Conservation (phyloP, 768 basidiomycete species). For the Lactarius trivialis region DNA sequence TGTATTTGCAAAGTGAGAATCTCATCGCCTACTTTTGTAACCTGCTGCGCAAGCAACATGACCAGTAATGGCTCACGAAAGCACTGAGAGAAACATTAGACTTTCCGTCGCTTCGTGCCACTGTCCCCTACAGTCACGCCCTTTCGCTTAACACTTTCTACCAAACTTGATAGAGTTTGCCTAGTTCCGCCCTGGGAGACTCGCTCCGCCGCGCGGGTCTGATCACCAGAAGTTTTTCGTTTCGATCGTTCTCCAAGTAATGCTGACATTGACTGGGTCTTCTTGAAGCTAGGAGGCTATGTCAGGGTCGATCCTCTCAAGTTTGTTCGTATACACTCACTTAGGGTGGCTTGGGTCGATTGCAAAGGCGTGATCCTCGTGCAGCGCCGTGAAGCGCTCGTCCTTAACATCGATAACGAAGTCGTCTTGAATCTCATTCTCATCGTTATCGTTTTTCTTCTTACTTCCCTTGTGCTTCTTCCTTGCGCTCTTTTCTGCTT, state of each 20-base stretch:
- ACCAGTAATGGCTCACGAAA: not conserved
- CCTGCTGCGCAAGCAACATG: not conserved
- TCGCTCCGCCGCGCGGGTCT: not conserved
- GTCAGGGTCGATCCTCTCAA: not conserved
- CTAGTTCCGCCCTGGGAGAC: not conserved
- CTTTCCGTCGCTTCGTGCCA: conserved; percentile 32
- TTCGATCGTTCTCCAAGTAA: conserved; percentile 80
- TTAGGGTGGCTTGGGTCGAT: conserved; percentile 95
- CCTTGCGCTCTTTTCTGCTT: conserved; percentile 68
- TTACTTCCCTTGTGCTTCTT: conserved; percentile 36
- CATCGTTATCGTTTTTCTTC: conserved; percentile 43
- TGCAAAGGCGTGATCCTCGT: conserved; percentile 87
- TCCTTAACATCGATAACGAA: conserved; percentile 84
- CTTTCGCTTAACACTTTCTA: conserved; percentile 86
- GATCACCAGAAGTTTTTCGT: conserved; percentile 34
- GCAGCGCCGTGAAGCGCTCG: conserved; percentile 78
- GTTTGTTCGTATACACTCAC: conserved; percentile 43
- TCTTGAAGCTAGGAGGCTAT: conserved; percentile 63
- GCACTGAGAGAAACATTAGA: not conserved
- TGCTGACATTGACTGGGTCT: conserved; percentile 84
- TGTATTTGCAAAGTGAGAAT: conserved; percentile 3
- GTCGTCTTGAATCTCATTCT: conserved; percentile 65
- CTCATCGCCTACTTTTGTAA: conserved; percentile 3
- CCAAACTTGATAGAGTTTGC: conserved; percentile 53
- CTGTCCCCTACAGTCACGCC: conserved; percentile 32